Base-by-base conservation (phyloP, 805 yeast genomes). In the Candida alai region DNA sequence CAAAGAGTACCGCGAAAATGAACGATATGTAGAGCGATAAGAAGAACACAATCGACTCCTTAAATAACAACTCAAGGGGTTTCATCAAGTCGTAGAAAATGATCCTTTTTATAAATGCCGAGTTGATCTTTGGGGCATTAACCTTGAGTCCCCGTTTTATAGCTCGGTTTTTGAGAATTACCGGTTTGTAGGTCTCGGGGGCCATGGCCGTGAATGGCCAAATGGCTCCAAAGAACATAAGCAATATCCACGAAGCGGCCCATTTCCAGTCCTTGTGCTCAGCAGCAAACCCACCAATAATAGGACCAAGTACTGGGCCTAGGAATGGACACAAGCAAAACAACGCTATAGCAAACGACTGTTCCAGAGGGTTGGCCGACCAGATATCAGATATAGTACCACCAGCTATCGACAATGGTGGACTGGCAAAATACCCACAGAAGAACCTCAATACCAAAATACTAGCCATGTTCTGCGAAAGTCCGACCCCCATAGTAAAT, bases 371-470 rank as follows among this genome's bases (percentile, higher is more conserved):
- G 10, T 53, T 45, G 19, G 40, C 39, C 14, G 68, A 72, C 79
- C 89, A 87, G 30, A 86, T 58, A 59, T 87, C 96, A 35, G 80
- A 64, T 41, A 87, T 76, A 4, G 93, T 79, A 43, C 95, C 96
- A 34, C 89, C 87, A 9, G 87, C 90, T 44, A 84, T 76, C 7
- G 95, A 80, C 60, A 87, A 68, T 2, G 89, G 87, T 3, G 93
- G 94, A 2, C 89, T 78, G 1, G 93, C 86, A 31, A 80, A 70
- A 19, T 80, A 68, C 1, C 95, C 95, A 14, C 82, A 66, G 47
- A 87, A 74, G 50, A 84, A 83, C 47, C 96, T 62, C 28, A 84
- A 64, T 4, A 87, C 79, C 30, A 86, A 60, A 19, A 84, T 66
- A 8, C 73, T 65, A 38, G 76, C 65, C 44, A 84, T 78, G 44